Base-by-base conservation (phyloP, 1,284 basidiomycete species). In the Peniophora sp. region DNA sequence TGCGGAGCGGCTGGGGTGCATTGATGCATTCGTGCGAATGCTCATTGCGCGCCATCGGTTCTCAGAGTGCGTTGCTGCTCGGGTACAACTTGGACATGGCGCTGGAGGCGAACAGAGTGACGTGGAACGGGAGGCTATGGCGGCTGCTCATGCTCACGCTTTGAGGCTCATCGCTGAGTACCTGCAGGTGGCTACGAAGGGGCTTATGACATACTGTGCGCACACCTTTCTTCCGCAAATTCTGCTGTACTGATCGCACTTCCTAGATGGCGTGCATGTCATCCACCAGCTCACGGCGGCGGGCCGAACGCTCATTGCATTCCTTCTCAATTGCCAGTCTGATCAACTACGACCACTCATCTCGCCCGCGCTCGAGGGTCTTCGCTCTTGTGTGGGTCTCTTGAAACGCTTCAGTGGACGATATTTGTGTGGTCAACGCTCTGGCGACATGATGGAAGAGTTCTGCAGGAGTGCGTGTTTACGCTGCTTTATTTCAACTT, bases 211-310 rank as follows among this genome's bases (percentile, higher is more conserved):
- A 6, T 94, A 93, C 63, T 94, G 88, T 92, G 60, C 68, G 88
- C 75, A 32, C 49, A 18, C 37, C 49, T 20, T 34, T 52, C 15
- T 8, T 41, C n/a, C 8, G 15, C 37, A 8, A n/a, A 5, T 41
- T 5, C 18, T 5, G 37, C 34, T 41, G n/a, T 41, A 17, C 39
- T 46, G 10, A 10, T 51, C n/a, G 50, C 27, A 24, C 27, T 48
- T 27, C 50, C 51, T 48, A 92, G 89, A 92, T 64, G 92, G 92
- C 3, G 91, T 94, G 1, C 91, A 94, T 64, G 91, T 94, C 53
- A 94, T 94, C 46, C 92, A 95, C 62, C 92, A 94, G 64, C 72
- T 94, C 48, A 93, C 92, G 1, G 91, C 93, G 61, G 92, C 92
- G n/a, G 92, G 92, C 3, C 80, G 92, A 45, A 92, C 92, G 1